A percentile compares a stretch with the other conserved stretches of the same genome.
These are phyloP conservation scores for Sporothrix inflata DNA, from an alignment of 2,329 filamentous ascomycete genomes.

Conservation along the genomic window DNA sequence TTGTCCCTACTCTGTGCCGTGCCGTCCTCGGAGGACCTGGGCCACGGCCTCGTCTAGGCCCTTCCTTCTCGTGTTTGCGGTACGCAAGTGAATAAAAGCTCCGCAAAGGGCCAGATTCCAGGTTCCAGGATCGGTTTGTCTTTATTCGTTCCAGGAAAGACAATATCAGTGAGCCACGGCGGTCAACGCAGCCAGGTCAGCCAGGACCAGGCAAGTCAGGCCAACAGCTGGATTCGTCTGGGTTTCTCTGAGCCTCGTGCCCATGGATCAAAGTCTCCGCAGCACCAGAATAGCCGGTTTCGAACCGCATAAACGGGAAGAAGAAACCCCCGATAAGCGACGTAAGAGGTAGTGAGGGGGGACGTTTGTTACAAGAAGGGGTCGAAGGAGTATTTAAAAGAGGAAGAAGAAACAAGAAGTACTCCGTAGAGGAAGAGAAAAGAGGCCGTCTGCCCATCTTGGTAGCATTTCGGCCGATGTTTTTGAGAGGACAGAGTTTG, in stretches of 20 bases:
- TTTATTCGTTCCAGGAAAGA: background rate
- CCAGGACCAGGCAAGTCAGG: background rate
- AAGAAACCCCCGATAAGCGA: background rate
- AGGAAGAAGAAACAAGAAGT: too few species aligned
- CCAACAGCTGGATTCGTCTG: background rate
- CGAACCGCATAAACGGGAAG: constrained; percentile 24
- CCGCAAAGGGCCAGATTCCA: background rate
- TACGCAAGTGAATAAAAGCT: background rate
- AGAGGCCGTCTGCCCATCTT: too few species aligned
- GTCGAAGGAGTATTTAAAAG: background rate
- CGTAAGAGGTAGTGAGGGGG: background rate
- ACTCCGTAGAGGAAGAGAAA: background rate
- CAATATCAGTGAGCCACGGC: background rate
- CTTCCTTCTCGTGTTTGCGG: background rate
- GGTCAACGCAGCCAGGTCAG: too few species aligned
- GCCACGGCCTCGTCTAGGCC: background rate
- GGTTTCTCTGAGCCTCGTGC: background rate
- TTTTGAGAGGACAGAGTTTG: background rate
- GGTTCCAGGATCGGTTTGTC: background rate
- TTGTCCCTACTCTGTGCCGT: constrained; percentile 2
- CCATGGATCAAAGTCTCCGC: background rate
- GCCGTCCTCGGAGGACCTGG: background rate
- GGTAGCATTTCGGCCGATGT: background rate
- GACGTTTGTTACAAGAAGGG: background rate
- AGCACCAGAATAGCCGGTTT: constrained; percentile 22